Evolutionary conservation across 1,284 basidiomycete species (phyloP), one percentile per base, ranked within the genome.

Genomic region (Nidula niveotomentosa): DNA sequence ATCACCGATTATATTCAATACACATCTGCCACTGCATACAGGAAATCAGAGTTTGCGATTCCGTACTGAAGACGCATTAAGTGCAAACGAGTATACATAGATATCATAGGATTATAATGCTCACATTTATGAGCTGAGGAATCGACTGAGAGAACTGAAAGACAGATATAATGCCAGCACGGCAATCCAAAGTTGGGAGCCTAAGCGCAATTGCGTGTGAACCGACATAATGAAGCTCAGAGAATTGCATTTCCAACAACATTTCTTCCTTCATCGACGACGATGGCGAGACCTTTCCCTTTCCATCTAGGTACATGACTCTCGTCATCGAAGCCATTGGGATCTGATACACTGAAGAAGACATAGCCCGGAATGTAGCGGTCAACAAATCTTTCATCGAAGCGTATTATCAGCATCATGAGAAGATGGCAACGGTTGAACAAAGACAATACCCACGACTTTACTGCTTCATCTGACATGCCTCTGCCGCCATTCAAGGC

Each of bases 331-430:
- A 60, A 56, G 43, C 65, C 63, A 9, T 65, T 51, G 3, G 68
- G 65, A 12, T 79, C 67, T 6, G 80, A 76, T 41, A 80, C 76
- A 1, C 78, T 80, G 63, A 90, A 92, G 67, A 93, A 90, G 55
- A 93, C 83, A 64, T 94, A 94, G 3, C 91, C 91, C 1, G 91
- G 91, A 55, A 94, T 92, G 66, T 93, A 93, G 2, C 91, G 85
- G 66, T 89, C 86, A 3, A 91, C 81, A 66, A 90, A 91, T 51
- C 86, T 90, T 23, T 23, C 23, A 23, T 5, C 23, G 60, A 15
- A 35, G 43, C 53, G 50, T 44, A 33, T 44, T 44, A 37, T 58
- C 8, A 48, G 41, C 18, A 50, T 10, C 51, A 52, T 30, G 53
- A 51, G 51, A 50, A 43, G 49, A 36, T 47, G 36, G 41, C 8